Base-by-base conservation (phyloP, 805 yeast species). In the Kuraishia floccosa region DNA sequence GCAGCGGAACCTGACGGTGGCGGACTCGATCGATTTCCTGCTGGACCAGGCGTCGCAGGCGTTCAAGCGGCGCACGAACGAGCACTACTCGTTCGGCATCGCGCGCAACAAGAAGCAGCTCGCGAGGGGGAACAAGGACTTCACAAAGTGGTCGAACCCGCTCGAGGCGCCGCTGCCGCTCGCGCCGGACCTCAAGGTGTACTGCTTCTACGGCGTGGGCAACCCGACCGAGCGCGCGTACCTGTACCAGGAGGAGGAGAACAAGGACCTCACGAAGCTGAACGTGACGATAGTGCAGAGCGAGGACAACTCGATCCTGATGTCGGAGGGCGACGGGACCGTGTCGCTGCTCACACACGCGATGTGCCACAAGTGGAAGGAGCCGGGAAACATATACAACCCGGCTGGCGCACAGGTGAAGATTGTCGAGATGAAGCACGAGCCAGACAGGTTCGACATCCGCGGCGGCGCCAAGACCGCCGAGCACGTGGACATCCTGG, bases 391-490 rank as follows among this genome's bases (percentile, higher is more conserved):
- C 34, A 62, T 72, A 42, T 82, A 65, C 54, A 91, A 91, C 50
- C 98, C 98, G 2, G 94, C 82, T 1, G 65, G 68, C 6, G 55
- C 72, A 2, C 46, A 62, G 13, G 93, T 89, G 14, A 87, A 72
- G 15, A 65, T 86, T 30, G 95, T 89, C 10, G 98, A 91, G 56
- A 79, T 91, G 60, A 69, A 72, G 44, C 96, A 91, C 47, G 93
- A 87, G 49, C 98, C 98, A 0, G 94, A 84, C 47, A 60, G 83
- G 41, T 86, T 82, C 45, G 98, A 91, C 57, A 82, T 91, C 21
- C 69, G 98, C 40, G 98, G 98, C 17, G 98, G 98, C 10, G 93
- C 96, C 8, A 82, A 81, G 50, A 89, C 96, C 1, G 96, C 97
- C 1, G 98, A 91, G 46, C 98, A 91, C 53, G 98, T 91, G 18